Base-by-base conservation (phyloP, 108 stramenopile genomes). In the Aurantiochytrium sp. region DNA sequence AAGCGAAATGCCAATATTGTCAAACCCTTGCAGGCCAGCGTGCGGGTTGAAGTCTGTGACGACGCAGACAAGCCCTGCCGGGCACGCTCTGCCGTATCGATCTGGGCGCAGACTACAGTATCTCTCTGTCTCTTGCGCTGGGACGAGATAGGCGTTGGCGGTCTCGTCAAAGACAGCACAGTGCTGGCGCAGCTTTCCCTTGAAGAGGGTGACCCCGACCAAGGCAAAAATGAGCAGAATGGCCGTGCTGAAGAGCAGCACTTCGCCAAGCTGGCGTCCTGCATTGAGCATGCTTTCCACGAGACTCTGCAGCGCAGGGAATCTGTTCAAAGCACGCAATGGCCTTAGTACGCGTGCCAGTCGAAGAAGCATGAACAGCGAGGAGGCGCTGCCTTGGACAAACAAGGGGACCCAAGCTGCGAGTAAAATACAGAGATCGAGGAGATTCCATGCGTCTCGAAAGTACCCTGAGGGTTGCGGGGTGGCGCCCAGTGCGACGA, bases 221-320 rank as follows among this genome's bases (percentile, higher is more conserved):
- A 89, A 44, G 5, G 72, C 89, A 55, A 91, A 91, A 5, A 91
- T 55, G 59, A 89, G 47, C 49, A 91, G 88, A 21, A 90, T 88
- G 87, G 64, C 87, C 23, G 35, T 21, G 53, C 69, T 28, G 21
- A 89, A 55, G 53, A 89, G 87, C 59, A 87, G 5, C 14, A 89
- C 18, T 23, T 72, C 73, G 19, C 43, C 59, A 5, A 89, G 58
- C 25, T 72, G 87, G 2, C 28, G 35, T 44, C 28, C 29, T 47
- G 89, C 72, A 19, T 43, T 35, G 55, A 89, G 59, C 29, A 89
- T 51, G 12, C 55, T 18, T 4, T 25, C 16, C 8, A 89, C 89
- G 21, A 89, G 59, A 12, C 53, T 28, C 44, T 42, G 58, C 58
- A 89, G 53, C 23, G 29, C 72, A 43, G 89, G 89, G 49, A 60